Conservation (phyloP, 2,329 filamentous ascomycete genomes). For the Neopestalotiopsis sp. region DNA sequence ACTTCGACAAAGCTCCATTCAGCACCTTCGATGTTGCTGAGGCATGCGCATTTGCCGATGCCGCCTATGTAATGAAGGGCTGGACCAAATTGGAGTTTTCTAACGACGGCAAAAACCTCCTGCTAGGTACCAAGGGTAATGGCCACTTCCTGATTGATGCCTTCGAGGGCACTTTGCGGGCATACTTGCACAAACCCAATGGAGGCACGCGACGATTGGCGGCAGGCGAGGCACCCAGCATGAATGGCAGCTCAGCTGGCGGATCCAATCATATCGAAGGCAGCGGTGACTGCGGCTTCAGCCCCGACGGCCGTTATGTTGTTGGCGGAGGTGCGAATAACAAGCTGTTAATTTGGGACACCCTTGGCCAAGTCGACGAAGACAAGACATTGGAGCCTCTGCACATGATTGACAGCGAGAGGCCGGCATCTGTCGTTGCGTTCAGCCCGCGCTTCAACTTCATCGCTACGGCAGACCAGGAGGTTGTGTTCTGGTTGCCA, state of each 20-base stretch:
- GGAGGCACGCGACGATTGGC: slow-evolving; percentile 57
- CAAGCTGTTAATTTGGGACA: slow-evolving; percentile 82
- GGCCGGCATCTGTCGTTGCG: slow-evolving; percentile 75
- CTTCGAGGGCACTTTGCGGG: slow-evolving; percentile 80
- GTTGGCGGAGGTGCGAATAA: slow-evolving; percentile 79
- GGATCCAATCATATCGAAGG: slow-evolving; percentile 58
- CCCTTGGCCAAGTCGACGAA: slow-evolving; percentile 59
- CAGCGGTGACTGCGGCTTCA: slow-evolving; percentile 84
- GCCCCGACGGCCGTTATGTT: slow-evolving; percentile 87
- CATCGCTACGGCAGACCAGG: slow-evolving; percentile 86
- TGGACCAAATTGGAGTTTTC: slow-evolving; percentile 96
- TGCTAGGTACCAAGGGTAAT: slow-evolving; percentile 81
- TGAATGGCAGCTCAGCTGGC: slow-evolving; percentile 42
- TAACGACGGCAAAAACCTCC: slow-evolving; percentile 88
- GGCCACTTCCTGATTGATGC: slow-evolving; percentile 95
- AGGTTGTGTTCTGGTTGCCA: slow-evolving; percentile 79
- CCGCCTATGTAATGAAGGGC: slow-evolving; percentile 65
- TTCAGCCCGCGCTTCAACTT: slow-evolving; percentile 94
- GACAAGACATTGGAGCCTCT: slow-evolving; percentile 67
- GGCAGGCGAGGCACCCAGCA: slow-evolving; percentile 52
- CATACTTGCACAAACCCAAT: slow-evolving; percentile 68
- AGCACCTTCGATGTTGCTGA: slow-evolving; percentile 80
- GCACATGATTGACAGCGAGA: slow-evolving; percentile 68
- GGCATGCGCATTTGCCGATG: slow-evolving; percentile 50
- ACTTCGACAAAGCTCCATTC: slow-evolving; percentile 92